Conservation (phyloP, 352 stramenopile species). For the Phytophthora hybrid region DNA sequence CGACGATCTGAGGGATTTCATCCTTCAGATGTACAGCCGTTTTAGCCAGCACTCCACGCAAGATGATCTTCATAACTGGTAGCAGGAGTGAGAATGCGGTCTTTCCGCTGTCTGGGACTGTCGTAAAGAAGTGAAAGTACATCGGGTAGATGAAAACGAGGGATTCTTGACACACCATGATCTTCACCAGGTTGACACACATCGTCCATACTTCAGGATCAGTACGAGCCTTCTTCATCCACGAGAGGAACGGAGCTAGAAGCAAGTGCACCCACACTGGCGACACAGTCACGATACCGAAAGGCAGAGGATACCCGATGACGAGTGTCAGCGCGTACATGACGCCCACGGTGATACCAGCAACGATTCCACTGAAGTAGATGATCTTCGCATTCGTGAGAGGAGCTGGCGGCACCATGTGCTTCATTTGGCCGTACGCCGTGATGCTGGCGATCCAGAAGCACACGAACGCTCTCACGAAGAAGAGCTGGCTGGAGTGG, state of each 20-base stretch:
- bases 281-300: slow-evolving; percentile 29
- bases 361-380: slow-evolving; percentile 1
- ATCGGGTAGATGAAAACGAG: slow-evolving; percentile 32
- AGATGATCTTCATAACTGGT: slow-evolving; percentile 33
- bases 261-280: slow-evolving; percentile 3
- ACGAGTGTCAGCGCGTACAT: slow-evolving; percentile 11
- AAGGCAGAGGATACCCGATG: slow-evolving; percentile 44
- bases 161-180: slow-evolving; percentile 10
- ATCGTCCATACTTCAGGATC: slow-evolving; percentile 1
- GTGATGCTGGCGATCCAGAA: slow-evolving; percentile 10
- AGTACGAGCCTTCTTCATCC: slow-evolving; percentile 1
- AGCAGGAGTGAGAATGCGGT: slow-evolving; percentile 31
- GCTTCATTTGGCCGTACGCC: slow-evolving; percentile 15
- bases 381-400: background rate
- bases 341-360: background rate
- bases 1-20: slow-evolving; percentile 27
- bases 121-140: slow-evolving; percentile 33
- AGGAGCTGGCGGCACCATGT: background rate
- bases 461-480: slow-evolving; percentile 10
- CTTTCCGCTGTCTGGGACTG: slow-evolving; percentile 10
- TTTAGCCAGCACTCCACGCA: slow-evolving; percentile 19
- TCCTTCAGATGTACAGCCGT: slow-evolving; percentile 17
- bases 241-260: slow-evolving; percentile 4
- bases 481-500: slow-evolving; percentile 7
- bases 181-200: slow-evolving; percentile 9